Conservation (phyloP, 306 rosid species). For the apple (Malus domestica) region ASM211411v1 NC_041793.1:45791501-45792000, state of each 20-base stretch:
- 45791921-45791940: slow-evolving; percentile 19
- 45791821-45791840: slow-evolving; percentile 36
- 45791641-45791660: no score
- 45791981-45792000: slow-evolving; percentile 47
- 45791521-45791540: no score
- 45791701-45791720: slow-evolving; percentile 32
- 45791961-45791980: slow-evolving; percentile 26
- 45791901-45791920: slow-evolving; percentile 21
- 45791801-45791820: slow-evolving; percentile 26
- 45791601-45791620: no score
- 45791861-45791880: slow-evolving; percentile 21
- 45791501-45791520: slow-evolving; percentile 18
- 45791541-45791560: no score
- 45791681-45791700: slow-evolving; percentile 17
- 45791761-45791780: not conserved
- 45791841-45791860: slow-evolving; percentile 46
- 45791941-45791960: slow-evolving; percentile 13
- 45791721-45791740: slow-evolving; percentile 39
- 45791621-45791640: fast-evolving
- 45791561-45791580: no score
- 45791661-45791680: no score
- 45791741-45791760: slow-evolving; percentile 20
- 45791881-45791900: slow-evolving; percentile 54
- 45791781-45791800: slow-evolving; percentile 61
- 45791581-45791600: no score